Base-by-base conservation (phyloP, 805 yeast species). In the Starmera dryadoides region DNA sequence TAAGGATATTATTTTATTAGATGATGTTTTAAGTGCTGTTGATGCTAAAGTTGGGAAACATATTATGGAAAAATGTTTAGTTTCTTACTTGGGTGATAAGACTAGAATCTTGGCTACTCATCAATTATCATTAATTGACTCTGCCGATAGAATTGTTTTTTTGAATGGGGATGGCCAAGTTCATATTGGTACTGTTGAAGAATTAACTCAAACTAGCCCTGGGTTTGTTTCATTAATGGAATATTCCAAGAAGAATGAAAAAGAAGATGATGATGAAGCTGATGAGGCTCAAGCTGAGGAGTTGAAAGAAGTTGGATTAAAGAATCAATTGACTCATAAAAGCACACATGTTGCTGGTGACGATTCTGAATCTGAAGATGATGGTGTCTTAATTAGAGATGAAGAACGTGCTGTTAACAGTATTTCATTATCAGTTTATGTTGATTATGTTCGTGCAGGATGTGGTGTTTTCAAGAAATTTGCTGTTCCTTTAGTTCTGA, bases 101-200 rank as follows among this genome's bases (percentile, higher is more conserved):
- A 85, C 93, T 1, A 68, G 88, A 46, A 50, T 85, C 20, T 64
- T 84, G 55, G 88, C 89, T 3, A 85, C 93, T 0, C 94, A 84
- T 56, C 91, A 85, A 54, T 63, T 84, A 46, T 72, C 82, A 23
- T 64, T 83, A 42, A 70, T 84, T 42, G 70, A 70, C 8, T 57
- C 69, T 34, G 88, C 87, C 20, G 85, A 80, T 55, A 63, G 78
- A 34, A 63, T 84, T 30, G 64, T 85, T 5, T 84, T 75, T 46
- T 58, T 84, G 52, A 71, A 73, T 45, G 79, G 81, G 14, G 77
- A 75, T 50, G 86, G 88, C 8, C 51, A 72, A 0, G 58, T 79
- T 14, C 68, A 67, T 39, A 56, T 70, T 22, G 93, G 86, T n/a
- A 68, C 81, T 0, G 59, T 69, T 20, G 67, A 65, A 2, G 79